Conservation (phyloP, 805 yeast species). For the Brettanomyces sp. region DNA sequence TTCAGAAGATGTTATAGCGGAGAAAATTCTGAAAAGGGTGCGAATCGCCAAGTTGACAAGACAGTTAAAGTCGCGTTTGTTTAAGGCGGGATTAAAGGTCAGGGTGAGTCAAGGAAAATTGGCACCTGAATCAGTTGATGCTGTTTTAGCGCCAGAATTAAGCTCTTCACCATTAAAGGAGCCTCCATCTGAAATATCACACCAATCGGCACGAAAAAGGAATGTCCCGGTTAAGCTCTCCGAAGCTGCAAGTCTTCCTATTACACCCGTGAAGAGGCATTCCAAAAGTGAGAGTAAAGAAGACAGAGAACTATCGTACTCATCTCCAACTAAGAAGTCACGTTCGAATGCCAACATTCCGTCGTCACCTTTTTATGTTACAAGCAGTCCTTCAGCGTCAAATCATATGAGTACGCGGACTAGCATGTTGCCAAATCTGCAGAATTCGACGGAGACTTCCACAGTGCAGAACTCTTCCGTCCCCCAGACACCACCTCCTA, state of each 20-base stretch:
- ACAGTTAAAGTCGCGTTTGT: constrained; percentile 32
- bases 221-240: neutral
- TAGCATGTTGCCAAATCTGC: neutral
- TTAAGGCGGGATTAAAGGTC: constrained; percentile 31
- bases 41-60: constrained; percentile 37
- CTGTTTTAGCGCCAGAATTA: neutral
- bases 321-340: constrained; percentile 21
- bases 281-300: constrained; percentile 8
- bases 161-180: neutral
- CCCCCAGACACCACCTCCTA: constrained; percentile 24
- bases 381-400: constrained; percentile 5
- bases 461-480: constrained; percentile 3
- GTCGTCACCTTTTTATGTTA: constrained; percentile 22
- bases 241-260: constrained; percentile 5
- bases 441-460: neutral
- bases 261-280: constrained; percentile 22
- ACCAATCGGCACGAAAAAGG: too few relatives aligned
- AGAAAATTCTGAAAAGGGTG: constrained; percentile 34
- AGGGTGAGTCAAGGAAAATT: constrained; percentile 21
- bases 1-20: constrained; percentile 33
- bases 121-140: constrained; percentile 5
- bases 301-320: constrained; percentile 13
- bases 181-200: neutral
- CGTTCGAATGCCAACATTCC: constrained; percentile 16
- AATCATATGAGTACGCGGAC: too few relatives aligned